phyloP scores from a whole-genome alignment of 352 stramenopile genomes.

The Pythium phragmiticola region DNA sequence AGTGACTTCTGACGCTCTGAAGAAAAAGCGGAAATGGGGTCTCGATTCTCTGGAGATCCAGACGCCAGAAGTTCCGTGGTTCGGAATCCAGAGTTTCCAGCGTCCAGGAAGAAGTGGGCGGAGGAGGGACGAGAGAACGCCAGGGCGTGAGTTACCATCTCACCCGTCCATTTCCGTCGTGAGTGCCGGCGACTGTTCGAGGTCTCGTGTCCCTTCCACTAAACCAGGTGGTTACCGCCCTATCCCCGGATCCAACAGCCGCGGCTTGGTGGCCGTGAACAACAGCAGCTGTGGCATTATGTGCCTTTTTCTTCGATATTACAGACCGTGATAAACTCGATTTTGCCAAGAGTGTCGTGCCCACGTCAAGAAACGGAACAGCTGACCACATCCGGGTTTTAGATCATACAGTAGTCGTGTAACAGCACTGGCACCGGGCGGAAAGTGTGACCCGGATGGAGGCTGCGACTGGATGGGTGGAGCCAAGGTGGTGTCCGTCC shows the following conservation, averaged over 20 bases:
- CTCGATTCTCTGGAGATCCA: neutral
- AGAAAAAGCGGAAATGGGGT: slow-evolving; percentile 24
- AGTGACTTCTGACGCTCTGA: slow-evolving; percentile 13
- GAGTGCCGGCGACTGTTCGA: slow-evolving; percentile 8
- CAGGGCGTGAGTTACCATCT: slow-evolving; percentile 22
- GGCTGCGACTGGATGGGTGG: neutral
- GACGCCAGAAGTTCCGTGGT: too few species aligned
- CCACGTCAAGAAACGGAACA: slow-evolving; percentile 9
- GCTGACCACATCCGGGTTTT: slow-evolving; percentile 18
- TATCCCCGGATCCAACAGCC: slow-evolving; percentile 12
- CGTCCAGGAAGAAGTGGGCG: slow-evolving; percentile 2
- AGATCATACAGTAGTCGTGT: too few species aligned
- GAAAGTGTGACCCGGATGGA: slow-evolving; percentile 5
- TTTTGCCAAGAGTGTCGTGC: slow-evolving; percentile 15
- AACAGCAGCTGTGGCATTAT: too few species aligned
- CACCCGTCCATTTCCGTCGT: slow-evolving; percentile 20
- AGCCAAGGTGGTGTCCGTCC: neutral
- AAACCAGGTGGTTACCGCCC: slow-evolving; percentile 23
- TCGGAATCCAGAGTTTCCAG: slow-evolving; percentile 9
- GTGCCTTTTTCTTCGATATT: too few species aligned
- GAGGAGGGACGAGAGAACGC: neutral
- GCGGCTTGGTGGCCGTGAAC: neutral
- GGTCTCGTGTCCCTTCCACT: slow-evolving; percentile 12
- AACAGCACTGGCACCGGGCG: neutral
- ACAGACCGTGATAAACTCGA: too few species aligned